phyloP scores from a whole-genome alignment of 1,284 basidiomycete species.

The Rhodotorula sp. region DNA sequence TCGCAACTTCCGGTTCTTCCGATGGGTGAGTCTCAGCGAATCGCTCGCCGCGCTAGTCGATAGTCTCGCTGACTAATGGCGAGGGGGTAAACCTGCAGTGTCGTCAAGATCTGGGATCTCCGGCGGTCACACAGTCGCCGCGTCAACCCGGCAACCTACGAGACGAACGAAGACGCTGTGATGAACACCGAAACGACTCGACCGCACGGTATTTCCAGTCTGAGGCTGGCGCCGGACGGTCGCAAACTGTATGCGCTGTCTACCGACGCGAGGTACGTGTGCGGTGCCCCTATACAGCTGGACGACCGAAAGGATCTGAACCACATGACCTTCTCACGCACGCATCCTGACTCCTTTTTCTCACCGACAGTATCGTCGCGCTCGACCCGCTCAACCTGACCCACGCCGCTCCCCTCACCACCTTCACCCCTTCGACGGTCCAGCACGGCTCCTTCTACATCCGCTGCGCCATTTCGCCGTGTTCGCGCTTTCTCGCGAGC shows the following conservation, averaged over 20 bases:
- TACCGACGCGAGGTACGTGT: constrained; percentile 39
- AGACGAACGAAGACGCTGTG: constrained; percentile 40
- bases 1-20: constrained; percentile 43
- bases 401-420: constrained; percentile 28
- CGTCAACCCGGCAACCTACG: constrained; percentile 42
- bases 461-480: constrained; percentile 42
- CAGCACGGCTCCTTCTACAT: constrained; percentile 40
- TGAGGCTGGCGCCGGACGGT: constrained; percentile 43
- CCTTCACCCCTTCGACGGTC: constrained; percentile 22
- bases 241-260: constrained; percentile 40
- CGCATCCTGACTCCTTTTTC: too few relatives aligned
- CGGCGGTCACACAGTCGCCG: constrained; percentile 42
- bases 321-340: too few relatives aligned
- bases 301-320: not conserved
- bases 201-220: constrained; percentile 42
- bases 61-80: not conserved
- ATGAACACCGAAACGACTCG: constrained; percentile 10
- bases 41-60: not conserved
- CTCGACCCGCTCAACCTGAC: constrained; percentile 40
- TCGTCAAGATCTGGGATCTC: constrained; percentile 45
- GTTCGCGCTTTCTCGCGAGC: constrained; percentile 41
- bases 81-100: constrained; percentile 6
- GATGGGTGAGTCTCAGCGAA: constrained; percentile 29
- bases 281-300: not conserved
- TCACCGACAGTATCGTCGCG: constrained; percentile 36